Base-by-base conservation (phyloP, 164 flowering plant genomes). In the Macadamia integrifolia region DNA sequence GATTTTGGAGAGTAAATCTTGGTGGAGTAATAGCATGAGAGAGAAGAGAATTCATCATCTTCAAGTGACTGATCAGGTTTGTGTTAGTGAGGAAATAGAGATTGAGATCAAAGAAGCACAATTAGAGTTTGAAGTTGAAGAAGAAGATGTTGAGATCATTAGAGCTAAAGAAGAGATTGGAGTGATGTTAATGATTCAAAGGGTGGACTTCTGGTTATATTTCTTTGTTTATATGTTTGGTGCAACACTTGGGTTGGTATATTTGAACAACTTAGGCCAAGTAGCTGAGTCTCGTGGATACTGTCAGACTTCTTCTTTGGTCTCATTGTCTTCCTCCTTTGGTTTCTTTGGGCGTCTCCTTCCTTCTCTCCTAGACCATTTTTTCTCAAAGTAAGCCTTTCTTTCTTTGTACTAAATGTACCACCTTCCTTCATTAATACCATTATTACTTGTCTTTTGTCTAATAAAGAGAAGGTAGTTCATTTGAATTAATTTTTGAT, bases 141-240 rank as follows among this genome's bases (percentile, higher is more conserved):
- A 61, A 53, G 58, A 53, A 56, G 44, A 13, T 32, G n/a, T 18
- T 3, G 66, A 64, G 29, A 63, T 50, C 28, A 65, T 50, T 0
- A 66, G 58, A 1, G 81, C 74, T 1, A 77, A 14, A 61, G 96
- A 89, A 73, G 94, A 91, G 69, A 71, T 86, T 60, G 88, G 88
- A 40, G 86, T 74, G 64, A 79, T 43, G 62, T 8, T 55, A 75
- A 85, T 94, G 97, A 1, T 92, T 18, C 74, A 23, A 69, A 86
- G 84, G 66, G 59, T 90, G 49, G 85, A 92, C n/a, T 94, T 94
- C 76, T 94, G 99, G 99, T 49, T 94, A n/a, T 94, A 94, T 73
- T 86, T 87, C 58, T 83, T 82, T n/a, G 81, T 83, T 1, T 92
- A 94, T 66, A 61, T 92, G 30, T 85, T 68, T 43, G 96, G 99